These are phyloP conservation scores for Penicillium ucsense DNA, from an alignment of 495 filamentous ascomycete species.

Conservation along the genomic window DNA sequence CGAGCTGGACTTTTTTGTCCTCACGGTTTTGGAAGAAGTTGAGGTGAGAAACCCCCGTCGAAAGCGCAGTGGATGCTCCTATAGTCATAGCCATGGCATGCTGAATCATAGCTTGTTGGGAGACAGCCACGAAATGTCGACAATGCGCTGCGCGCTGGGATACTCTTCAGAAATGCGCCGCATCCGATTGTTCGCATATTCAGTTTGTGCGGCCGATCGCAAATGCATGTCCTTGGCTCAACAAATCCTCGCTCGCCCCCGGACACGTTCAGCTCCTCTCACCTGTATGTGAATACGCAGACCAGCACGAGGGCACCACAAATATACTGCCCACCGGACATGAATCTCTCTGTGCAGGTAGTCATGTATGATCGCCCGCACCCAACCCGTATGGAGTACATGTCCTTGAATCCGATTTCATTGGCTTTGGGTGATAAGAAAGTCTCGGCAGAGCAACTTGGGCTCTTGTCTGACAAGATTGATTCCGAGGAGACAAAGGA, in stretches of 20 bases:
- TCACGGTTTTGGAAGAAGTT: constrained; percentile 81
- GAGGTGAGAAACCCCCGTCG: constrained; percentile 47
- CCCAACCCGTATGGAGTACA: constrained; percentile 89
- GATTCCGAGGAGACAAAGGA: constrained; percentile 51
- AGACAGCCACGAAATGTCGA: constrained; percentile 64
- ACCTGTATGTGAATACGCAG: constrained; percentile 59
- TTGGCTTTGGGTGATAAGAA: constrained; percentile 75
- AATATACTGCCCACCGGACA: constrained; percentile 57
- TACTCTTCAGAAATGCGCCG: constrained; percentile 71
- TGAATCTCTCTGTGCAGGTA: constrained; percentile 63
- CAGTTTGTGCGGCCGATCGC: constrained; percentile 68
- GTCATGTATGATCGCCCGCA: constrained; percentile 82
- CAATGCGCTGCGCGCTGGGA: constrained; percentile 74
- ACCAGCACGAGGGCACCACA: constrained; percentile 50
- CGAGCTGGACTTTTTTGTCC: constrained; percentile 77
- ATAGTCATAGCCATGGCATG: background rate
- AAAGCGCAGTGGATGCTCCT: background rate
- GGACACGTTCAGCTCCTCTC: constrained; percentile 51
- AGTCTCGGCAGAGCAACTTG: constrained; percentile 16
- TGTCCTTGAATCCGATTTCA: constrained; percentile 82
- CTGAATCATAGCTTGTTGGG: constrained; percentile 1
- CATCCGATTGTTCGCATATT: constrained; percentile 76
- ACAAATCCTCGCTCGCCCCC: constrained; percentile 50
- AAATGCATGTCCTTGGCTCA: constrained; percentile 77
- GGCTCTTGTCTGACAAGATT: constrained; percentile 17